phyloP scores from a whole-genome alignment of 2,329 filamentous ascomycete species.

The Cercospora zeae-maydis region DNA sequence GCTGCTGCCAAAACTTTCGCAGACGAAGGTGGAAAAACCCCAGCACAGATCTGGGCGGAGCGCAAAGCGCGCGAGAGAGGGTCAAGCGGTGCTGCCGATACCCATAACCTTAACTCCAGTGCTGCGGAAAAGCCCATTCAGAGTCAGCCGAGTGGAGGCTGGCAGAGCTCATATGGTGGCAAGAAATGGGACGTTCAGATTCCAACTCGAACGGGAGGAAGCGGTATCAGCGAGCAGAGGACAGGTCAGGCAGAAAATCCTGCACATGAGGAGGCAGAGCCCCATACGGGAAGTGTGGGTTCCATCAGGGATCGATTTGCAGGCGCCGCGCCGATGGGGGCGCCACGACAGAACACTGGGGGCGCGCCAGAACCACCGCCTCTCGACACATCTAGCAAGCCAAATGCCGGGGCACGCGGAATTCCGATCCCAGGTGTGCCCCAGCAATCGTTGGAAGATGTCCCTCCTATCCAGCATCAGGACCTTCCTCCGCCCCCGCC shows the following conservation, averaged over 20 bases:
- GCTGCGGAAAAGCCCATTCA: conserved; percentile 50
- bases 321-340: conserved; percentile 67
- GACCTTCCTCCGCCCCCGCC: conserved; percentile 44
- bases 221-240: conserved; percentile 56
- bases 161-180: conserved; percentile 87
- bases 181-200: conserved; percentile 88
- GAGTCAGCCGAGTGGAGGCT: conserved; percentile 74
- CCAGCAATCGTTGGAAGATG: conserved; percentile 50
- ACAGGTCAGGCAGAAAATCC: conserved; percentile 53
- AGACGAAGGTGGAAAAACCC: conserved; percentile 91
- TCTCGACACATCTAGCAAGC: conserved; percentile 65
- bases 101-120: conserved; percentile 40
- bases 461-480: conserved; percentile 54
- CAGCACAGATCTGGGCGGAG: conserved; percentile 94
- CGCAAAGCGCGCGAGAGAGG: conserved; percentile 82
- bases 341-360: conserved; percentile 43
- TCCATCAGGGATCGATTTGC: conserved; percentile 81
- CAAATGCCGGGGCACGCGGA: conserved; percentile 59
- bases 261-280: conserved; percentile 46
- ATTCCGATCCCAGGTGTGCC: conserved; percentile 77
- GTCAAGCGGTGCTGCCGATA: conserved; percentile 50
- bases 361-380: conserved; percentile 54
- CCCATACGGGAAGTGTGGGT: conserved; percentile 62
- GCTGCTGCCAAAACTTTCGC: conserved; percentile 89
- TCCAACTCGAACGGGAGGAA: conserved; percentile 66